Evolutionary conservation across 805 yeast genomes (phyloP), one percentile per base, ranked within the genome.

Genomic region (Candida pseudoglaebosa): DNA sequence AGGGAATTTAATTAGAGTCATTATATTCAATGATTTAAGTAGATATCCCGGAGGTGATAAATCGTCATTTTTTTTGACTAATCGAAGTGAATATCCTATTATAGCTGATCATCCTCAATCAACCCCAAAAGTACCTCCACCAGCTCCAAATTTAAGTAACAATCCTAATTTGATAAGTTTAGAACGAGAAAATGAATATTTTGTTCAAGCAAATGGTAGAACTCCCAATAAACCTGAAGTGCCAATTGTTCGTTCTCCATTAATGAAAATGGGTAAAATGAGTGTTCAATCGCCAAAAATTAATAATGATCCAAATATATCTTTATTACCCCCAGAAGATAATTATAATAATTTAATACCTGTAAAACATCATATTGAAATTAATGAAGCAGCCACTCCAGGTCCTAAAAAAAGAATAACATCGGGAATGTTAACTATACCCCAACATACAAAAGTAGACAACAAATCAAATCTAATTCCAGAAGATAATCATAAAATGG

Each of bases 371-470:
- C 20, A 28, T 14, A 33, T 30, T 12, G 31, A 24, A 12, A 8
- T 18, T 8, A 9, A 32, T 8, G 26, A 19, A 16, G 35, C 40
- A 9, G 16, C 41, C 26, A 13, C 36, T 14, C 40, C 42, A 16
- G 53, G 49, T 8, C 43, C 43, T 12, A 17, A 40, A 9, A 42
- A 45, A 16, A 49, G 71, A 19, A 64, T 67, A 24, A 67, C 72
- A 7, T 65, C 71, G 1, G 73, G 73, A 3, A 67, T 67, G 73
- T 53, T 67, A 20, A 54, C 45, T 24, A 50, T 56, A 13, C 72
- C 73, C 1, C 47, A 54, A 7, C 62, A 57, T 26, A 41, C 63
- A 1, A 58, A 52, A 38, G 34, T 55, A n/a, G 62, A 57, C 31
- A 12, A 28, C 15, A 10, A 28, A 28, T 12, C 31, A 13, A 28